Conservation (phyloP, 306 rosid species). For the Trichosanthes truncata region DNA sequence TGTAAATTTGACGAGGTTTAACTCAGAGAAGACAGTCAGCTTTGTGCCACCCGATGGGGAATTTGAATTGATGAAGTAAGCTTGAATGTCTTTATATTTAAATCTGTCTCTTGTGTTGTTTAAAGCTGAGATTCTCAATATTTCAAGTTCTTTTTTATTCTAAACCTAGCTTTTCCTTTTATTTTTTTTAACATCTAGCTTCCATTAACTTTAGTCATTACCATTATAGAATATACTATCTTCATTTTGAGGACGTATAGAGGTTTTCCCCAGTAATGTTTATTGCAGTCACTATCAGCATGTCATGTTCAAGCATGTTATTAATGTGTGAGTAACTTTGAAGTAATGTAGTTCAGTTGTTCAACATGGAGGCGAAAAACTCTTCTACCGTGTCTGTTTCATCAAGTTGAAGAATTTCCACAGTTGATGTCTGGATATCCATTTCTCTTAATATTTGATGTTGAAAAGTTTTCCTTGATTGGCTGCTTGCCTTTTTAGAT, state of each 20-base stretch:
- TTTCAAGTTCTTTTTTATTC: not conserved
- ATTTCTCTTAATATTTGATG: not conserved
- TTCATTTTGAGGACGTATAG: constrained; percentile 4
- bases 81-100: constrained; percentile 8
- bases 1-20: constrained; percentile 92
- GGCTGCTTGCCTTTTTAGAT: not conserved
- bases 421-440: not conserved
- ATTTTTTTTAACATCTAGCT: not conserved
- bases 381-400: not conserved
- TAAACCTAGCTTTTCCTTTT: not conserved
- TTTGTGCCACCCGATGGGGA: constrained; percentile 97
- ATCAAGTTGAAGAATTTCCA: not conserved
- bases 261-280: not conserved
- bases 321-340: not conserved
- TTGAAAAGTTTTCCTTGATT: not conserved
- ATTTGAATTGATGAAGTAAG: constrained; percentile 97
- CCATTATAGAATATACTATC: not conserved
- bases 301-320: not conserved
- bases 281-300: not conserved
- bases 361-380: not conserved
- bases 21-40: constrained; percentile 91
- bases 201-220: not conserved
- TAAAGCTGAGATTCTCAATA: not conserved
- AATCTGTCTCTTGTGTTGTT: not conserved
- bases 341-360: not conserved